Evolutionary conservation across 2,329 filamentous ascomycete species (phyloP).

Genomic region (Penicillium paneum): DNA sequence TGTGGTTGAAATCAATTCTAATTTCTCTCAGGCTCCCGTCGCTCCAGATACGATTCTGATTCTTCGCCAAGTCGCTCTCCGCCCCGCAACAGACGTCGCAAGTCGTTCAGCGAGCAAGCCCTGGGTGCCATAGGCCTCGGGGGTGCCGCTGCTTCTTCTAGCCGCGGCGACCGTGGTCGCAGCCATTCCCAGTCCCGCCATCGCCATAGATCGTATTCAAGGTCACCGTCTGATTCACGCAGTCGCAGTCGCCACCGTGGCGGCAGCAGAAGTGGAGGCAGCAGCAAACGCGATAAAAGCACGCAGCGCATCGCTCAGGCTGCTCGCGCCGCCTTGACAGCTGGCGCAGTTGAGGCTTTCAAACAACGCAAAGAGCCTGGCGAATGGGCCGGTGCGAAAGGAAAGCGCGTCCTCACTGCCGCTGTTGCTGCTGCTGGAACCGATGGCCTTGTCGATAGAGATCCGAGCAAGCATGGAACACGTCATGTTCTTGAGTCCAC

Average conservation of each 20-base stretch:
- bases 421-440: slow-evolving; percentile 82
- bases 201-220: slow-evolving; percentile 44
- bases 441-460: slow-evolving; percentile 67
- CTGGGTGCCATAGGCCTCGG: slow-evolving; percentile 59
- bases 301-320: slow-evolving; percentile 72
- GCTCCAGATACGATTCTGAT: slow-evolving; percentile 29
- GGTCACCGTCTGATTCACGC: slow-evolving; percentile 50
- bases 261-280: slow-evolving; percentile 43
- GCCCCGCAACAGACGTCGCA: slow-evolving; percentile 41
- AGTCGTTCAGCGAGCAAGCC: slow-evolving; percentile 49
- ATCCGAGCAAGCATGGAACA: slow-evolving; percentile 71
- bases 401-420: slow-evolving; percentile 85
- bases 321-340: slow-evolving; percentile 84
- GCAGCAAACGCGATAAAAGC: slow-evolving; percentile 49
- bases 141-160: slow-evolving; percentile 43
- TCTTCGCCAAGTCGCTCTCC: slow-evolving; percentile 43
- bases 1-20: not conserved
- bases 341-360: slow-evolving; percentile 89
- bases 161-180: slow-evolving; percentile 51
- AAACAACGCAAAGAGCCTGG: slow-evolving; percentile 84
- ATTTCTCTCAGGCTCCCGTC: slow-evolving; percentile 27
- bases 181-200: slow-evolving; percentile 32
- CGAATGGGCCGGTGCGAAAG: slow-evolving; percentile 85
- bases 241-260: slow-evolving; percentile 50
- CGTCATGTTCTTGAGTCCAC: slow-evolving; percentile 82